A percentile compares a stretch with the other conserved stretches of the same genome.
phyloP scores from a whole-genome alignment of 2,329 filamentous ascomycete species.

The Emmonsiellopsis sp. region DNA sequence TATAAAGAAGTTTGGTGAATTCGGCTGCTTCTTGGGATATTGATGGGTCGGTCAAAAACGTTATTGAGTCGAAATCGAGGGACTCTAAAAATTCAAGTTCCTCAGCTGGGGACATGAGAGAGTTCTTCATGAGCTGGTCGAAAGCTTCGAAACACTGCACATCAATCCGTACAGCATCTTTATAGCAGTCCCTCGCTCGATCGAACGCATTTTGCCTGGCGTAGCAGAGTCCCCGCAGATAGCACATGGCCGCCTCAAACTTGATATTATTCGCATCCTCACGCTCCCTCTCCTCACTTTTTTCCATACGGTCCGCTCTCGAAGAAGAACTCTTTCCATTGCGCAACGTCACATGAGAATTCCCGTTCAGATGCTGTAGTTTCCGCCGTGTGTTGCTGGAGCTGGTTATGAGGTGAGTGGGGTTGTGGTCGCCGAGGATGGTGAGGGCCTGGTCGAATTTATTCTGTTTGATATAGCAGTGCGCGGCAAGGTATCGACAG shows the following conservation, averaged over 20 bases:
- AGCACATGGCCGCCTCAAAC: slow-evolving; percentile 96
- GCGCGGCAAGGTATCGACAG: slow-evolving; percentile 84
- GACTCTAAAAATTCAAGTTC: slow-evolving; percentile 84
- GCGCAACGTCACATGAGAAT: slow-evolving; percentile 40
- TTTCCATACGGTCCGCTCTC: slow-evolving; percentile 42
- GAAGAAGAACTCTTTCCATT: slow-evolving; percentile 37
- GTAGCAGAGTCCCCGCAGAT: slow-evolving; percentile 84
- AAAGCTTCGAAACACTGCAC: slow-evolving; percentile 98
- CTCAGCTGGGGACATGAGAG: slow-evolving; percentile 77
- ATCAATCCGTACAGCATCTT: slow-evolving; percentile 91
- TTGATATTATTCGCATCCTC: slow-evolving; percentile 68
- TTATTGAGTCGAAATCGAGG: slow-evolving; percentile 79
- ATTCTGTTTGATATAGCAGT: slow-evolving; percentile 88
- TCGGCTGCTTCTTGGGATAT: slow-evolving; percentile 77
- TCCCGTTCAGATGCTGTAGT: slow-evolving; percentile 54
- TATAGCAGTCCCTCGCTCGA: slow-evolving; percentile 95
- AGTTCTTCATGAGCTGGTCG: slow-evolving; percentile 95
- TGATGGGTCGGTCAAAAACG: slow-evolving; percentile 53
- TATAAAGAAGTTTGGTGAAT: slow-evolving; percentile 94
- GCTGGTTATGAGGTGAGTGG: slow-evolving; percentile 72
- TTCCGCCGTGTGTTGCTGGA: slow-evolving; percentile 58
- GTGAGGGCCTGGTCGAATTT: slow-evolving; percentile 81
- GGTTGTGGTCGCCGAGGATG: slow-evolving; percentile 85
- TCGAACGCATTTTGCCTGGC: slow-evolving; percentile 97
- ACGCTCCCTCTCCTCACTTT: slow-evolving; percentile 51